These are phyloP conservation scores for Nosema muscidifuracis DNA, from an alignment of 371 early-diverging fungal genomes.

Conservation along the genomic window DNA sequence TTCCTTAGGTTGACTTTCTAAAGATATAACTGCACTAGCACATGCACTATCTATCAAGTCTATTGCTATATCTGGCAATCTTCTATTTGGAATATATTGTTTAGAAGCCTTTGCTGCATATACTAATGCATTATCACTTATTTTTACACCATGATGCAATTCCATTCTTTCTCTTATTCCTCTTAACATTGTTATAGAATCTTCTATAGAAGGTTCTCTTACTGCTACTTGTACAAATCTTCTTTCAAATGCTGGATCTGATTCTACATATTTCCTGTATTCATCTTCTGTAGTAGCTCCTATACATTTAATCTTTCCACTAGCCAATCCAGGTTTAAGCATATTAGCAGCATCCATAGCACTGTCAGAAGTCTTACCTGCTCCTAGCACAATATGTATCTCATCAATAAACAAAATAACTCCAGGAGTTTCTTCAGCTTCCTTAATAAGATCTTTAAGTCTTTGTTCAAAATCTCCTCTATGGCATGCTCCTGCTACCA, in stretches of 20 bases:
- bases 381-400: constrained; percentile 79
- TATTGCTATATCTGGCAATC: constrained; percentile 78
- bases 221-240: constrained; percentile 75
- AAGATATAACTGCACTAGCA: constrained; percentile 70
- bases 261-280: constrained; percentile 73
- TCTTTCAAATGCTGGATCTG: constrained; percentile 75
- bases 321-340: constrained; percentile 74
- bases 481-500: constrained; percentile 79
- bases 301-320: constrained; percentile 71
- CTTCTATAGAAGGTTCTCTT: constrained; percentile 72
- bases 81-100: constrained; percentile 72
- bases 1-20: constrained; percentile 74
- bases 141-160: constrained; percentile 75
- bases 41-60: constrained; percentile 80
- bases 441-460: constrained; percentile 85
- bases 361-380: constrained; percentile 70
- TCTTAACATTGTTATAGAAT: constrained; percentile 74
- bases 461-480: constrained; percentile 97
- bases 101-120: constrained; percentile 71
- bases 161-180: constrained; percentile 75
- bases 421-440: constrained; percentile 77
- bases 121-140: constrained; percentile 72
- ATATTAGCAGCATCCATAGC: constrained; percentile 82
- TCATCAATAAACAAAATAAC: constrained; percentile 97
- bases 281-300: constrained; percentile 81